These are phyloP conservation scores for Didymella segeticola DNA, from an alignment of 2,329 filamentous ascomycete genomes.

Conservation along the genomic window DNA sequence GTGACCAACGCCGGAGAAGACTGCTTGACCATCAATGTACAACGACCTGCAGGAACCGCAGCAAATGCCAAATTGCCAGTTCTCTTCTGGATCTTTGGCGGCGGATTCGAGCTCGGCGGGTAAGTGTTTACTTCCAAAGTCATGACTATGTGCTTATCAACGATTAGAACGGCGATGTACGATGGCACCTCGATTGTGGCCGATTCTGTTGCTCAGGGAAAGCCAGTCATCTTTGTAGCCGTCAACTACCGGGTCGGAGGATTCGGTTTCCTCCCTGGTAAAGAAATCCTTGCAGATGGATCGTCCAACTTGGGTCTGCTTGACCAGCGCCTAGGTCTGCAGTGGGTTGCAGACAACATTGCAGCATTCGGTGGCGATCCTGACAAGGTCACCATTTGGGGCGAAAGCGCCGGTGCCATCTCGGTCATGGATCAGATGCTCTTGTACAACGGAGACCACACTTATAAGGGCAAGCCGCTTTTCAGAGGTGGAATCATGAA, in stretches of 20 bases:
- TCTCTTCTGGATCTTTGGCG: slow-evolving; percentile 58
- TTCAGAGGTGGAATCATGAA: slow-evolving; percentile 82
- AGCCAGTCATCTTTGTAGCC: slow-evolving; percentile 76
- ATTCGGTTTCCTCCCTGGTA: slow-evolving; percentile 76
- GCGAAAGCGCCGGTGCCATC: slow-evolving; percentile 65
- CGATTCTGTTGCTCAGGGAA: slow-evolving; percentile 56
- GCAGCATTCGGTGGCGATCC: slow-evolving; percentile 79
- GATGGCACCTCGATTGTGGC: slow-evolving; percentile 50
- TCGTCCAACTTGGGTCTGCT: slow-evolving; percentile 73
- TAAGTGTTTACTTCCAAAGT: slow-evolving; percentile 23
- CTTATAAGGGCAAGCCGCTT: slow-evolving; percentile 75
- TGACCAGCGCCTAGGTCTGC: slow-evolving; percentile 73
- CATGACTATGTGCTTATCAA: slow-evolving; percentile 25
- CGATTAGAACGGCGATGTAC: slow-evolving; percentile 43
- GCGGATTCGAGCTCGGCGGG: slow-evolving; percentile 51
- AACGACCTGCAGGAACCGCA: slow-evolving; percentile 49
- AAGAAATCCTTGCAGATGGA: slow-evolving; percentile 71
- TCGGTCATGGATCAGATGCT: slow-evolving; percentile 79
- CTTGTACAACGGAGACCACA: slow-evolving; percentile 74
- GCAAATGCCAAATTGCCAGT: slow-evolving; percentile 53
- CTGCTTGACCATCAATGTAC: slow-evolving; percentile 54
- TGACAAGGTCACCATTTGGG: slow-evolving; percentile 80
- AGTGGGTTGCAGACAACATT: slow-evolving; percentile 83
- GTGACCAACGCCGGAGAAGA: slow-evolving; percentile 50
- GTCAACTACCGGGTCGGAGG: slow-evolving; percentile 80